Conservation (phyloP, 805 yeast species). For the Candida tallmaniae region DNA sequence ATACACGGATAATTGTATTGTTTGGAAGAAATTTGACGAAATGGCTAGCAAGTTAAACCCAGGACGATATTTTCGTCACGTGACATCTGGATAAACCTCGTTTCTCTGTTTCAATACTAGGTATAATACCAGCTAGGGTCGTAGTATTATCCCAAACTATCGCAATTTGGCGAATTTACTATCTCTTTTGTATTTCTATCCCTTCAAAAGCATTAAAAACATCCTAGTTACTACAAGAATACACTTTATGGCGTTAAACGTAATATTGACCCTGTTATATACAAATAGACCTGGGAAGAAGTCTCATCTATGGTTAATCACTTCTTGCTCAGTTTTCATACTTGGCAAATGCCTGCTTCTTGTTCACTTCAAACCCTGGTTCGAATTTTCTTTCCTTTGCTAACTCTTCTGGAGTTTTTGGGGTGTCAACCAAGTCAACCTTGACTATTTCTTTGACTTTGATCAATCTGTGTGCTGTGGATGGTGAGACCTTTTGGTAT, state of each 20-base stretch:
- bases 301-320: not conserved
- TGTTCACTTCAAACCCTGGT: constrained; percentile 49
- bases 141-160: no score
- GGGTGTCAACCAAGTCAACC: constrained; percentile 65
- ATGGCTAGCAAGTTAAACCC: no score
- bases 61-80: no score
- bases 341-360: constrained; percentile 8
- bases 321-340: constrained; percentile 3
- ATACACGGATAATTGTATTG: no score
- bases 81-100: no score
- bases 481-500: constrained; percentile 69
- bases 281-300: not conserved
- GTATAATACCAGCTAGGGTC: no score
- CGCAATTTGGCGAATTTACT: no score
- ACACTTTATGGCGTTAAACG: constrained; percentile 4
- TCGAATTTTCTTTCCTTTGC: constrained; percentile 53
- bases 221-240: no score
- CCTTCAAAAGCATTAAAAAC: no score
- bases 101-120: no score
- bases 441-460: constrained; percentile 80
- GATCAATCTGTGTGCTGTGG: constrained; percentile 80
- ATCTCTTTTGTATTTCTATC: no score
- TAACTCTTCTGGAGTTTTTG: constrained; percentile 48
- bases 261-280: constrained; percentile 4
- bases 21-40: no score